Conservation (phyloP, 1,139 yeast species). For the Zygoascus sp. region DNA sequence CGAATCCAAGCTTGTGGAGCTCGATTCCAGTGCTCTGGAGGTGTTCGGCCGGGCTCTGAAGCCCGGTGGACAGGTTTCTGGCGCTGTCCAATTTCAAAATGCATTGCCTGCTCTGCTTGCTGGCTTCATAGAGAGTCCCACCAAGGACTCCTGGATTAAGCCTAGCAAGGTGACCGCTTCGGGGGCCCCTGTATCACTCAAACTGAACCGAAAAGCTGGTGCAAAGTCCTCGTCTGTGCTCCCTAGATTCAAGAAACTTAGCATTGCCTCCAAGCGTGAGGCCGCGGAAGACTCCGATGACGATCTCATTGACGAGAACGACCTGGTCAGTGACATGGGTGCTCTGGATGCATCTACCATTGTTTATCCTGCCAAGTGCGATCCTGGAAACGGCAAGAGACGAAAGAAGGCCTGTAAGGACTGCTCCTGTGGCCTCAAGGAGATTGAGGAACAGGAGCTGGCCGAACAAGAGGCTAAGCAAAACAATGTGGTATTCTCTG, state of each 20-base stretch:
- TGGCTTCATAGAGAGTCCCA: constrained; percentile 51
- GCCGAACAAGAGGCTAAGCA: constrained; percentile 27
- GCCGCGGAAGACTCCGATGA: constrained; percentile 45
- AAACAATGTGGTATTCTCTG: constrained; percentile 46
- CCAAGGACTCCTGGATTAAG: constrained; percentile 41
- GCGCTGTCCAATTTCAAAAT: constrained; percentile 45
- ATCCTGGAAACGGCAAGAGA: constrained; percentile 45
- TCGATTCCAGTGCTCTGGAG: constrained; percentile 45
- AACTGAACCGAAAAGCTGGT: constrained; percentile 12
- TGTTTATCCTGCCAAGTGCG: constrained; percentile 40
- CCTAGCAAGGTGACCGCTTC: constrained; percentile 27
- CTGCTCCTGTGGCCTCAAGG: constrained; percentile 94
- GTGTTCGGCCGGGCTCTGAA: constrained; percentile 42
- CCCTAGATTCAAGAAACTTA: constrained; percentile 24
- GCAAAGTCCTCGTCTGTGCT: constrained; percentile 13
- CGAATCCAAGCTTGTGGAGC: constrained; percentile 35
- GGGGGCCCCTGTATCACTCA: constrained; percentile 6
- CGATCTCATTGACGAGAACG: constrained; percentile 44
- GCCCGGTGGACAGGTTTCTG: constrained; percentile 49
- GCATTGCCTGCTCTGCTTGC: constrained; percentile 56
- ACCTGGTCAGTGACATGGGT: constrained; percentile 38
- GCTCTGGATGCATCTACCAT: constrained; percentile 27
- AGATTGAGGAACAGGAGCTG: constrained; percentile 45
- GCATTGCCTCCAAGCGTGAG: constrained; percentile 25
- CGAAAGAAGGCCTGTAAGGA: constrained; percentile 79